Base-by-base conservation (phyloP, 78 protist species). In the Planoprotostelium fungivorum region DNA sequence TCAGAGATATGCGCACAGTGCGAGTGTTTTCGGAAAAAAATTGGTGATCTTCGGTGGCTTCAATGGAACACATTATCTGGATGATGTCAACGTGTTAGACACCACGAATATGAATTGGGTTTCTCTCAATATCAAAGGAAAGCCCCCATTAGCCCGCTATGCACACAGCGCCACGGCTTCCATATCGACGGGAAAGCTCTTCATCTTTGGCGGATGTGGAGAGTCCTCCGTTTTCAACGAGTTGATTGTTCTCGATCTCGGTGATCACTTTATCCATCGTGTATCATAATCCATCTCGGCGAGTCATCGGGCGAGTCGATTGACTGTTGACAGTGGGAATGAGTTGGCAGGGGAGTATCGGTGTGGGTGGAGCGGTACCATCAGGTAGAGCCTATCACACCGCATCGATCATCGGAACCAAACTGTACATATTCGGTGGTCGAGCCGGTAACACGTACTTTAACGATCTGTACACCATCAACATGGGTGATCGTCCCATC, bases 351-450 rank as follows among this genome's bases (percentile, higher is more conserved):
- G 5, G n/a, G 16, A 5, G 73, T 5, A 51, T 51, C 73, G 73
- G 16, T 51, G n/a, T n/a, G 73, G 16, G 73, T 51, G 94, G 92
- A 37, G 36, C 84, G 29, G 51, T 86, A 34, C 94, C 94, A 35
- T 63, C 88, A 34, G 94, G 94, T 9, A 38, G 94, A 86, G 89
- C 94, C 35, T 90, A 92, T 35, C 94, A 92, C 34, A 83, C 94
- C 0, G 34, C 94, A 35, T 36, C 88, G 16, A 36, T 92, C 39
- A 28, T 92, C 1, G 91, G 89, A 9, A 37, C 38, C 51, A 85
- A 84, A 84, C 10, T 91, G 34, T 92, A 92, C 85, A 51, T 92
- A 38, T 92, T 92, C 88, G 94, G 94, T 73, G 94, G 94, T 28
- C 90, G 94, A 28, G 94, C 89, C 85, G 94, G 94, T 73, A 89